These are phyloP conservation scores for Wickerhamomyces ciferrii DNA, from an alignment of 805 yeast genomes.

Conservation along the genomic window DNA sequence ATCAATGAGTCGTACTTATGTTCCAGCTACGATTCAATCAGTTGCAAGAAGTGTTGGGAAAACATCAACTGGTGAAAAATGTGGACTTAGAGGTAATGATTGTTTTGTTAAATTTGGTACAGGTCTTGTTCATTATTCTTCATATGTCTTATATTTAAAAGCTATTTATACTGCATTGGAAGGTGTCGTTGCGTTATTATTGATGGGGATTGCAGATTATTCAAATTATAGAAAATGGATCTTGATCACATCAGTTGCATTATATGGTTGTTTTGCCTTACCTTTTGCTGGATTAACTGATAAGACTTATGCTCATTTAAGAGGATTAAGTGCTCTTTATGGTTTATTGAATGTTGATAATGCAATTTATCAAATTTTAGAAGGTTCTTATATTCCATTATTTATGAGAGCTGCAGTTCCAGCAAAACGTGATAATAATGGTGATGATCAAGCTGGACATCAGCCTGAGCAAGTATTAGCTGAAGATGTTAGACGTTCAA, in stretches of 20 bases:
- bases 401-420: slow-evolving; percentile 30
- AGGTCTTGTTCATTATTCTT: slow-evolving; percentile 27
- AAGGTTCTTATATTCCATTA: slow-evolving; percentile 34
- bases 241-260: slow-evolving; percentile 24
- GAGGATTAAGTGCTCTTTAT: slow-evolving; percentile 26
- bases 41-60: slow-evolving; percentile 27
- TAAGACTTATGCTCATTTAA: slow-evolving; percentile 17
- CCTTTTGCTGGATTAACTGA: slow-evolving; percentile 30
- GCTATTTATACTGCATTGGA: slow-evolving; percentile 35
- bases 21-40: slow-evolving; percentile 35
- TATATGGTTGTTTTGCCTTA: slow-evolving; percentile 29
- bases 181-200: slow-evolving; percentile 27
- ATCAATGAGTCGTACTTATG: slow-evolving; percentile 34
- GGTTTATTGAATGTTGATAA: slow-evolving; percentile 24
- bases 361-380: slow-evolving; percentile 30
- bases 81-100: slow-evolving; percentile 28
- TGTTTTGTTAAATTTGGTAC: slow-evolving; percentile 32
- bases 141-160: slow-evolving; percentile 31
- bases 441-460: slow-evolving; percentile 12
- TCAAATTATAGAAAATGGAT: slow-evolving; percentile 30
- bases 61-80: slow-evolving; percentile 20
- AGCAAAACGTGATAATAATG: background rate
- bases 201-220: slow-evolving; percentile 37
- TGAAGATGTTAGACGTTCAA: slow-evolving; percentile 22
- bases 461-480: background rate